phyloP scores from a whole-genome alignment of 768 basidiomycete species.

The Russula dissimulans region DNA sequence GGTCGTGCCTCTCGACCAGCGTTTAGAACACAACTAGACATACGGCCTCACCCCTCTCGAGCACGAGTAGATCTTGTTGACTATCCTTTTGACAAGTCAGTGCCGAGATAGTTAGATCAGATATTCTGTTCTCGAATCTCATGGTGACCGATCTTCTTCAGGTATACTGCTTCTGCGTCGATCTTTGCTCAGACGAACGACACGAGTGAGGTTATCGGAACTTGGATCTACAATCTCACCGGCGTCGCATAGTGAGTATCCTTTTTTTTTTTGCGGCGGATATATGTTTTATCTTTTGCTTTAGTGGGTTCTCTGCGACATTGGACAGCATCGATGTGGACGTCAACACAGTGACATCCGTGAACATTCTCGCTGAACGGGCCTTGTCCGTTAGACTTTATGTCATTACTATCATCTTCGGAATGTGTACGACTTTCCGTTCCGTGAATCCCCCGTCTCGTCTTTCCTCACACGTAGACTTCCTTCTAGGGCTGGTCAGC shows the following conservation, averaged over 20 bases:
- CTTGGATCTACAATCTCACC: not conserved
- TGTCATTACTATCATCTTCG: constrained; percentile 5
- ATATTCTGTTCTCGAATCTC: too few relatives aligned
- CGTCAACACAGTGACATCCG: not conserved
- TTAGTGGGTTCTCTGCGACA: constrained; percentile 2
- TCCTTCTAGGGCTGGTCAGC: constrained; percentile 9
- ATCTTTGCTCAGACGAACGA: constrained; percentile 3
- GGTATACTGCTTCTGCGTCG: not conserved
- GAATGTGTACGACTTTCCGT: constrained; percentile 11
- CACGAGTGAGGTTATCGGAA: not conserved
- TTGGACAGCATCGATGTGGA: not conserved
- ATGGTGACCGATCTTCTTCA: not conserved
- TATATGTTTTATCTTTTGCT: not conserved
- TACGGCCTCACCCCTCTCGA: not conserved
- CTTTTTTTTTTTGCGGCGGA: too few relatives aligned
- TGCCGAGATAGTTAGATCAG: not conserved
- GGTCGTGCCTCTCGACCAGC: not conserved
- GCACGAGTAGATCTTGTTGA: not conserved
- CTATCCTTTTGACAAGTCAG: constrained; percentile 11
- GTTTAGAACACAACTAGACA: constrained; percentile 1
- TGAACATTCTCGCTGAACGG: not conserved
- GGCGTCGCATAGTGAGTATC: constrained; percentile 8
- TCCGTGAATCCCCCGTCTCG: not conserved
- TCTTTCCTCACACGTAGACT: not conserved
- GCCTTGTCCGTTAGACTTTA: constrained; percentile 8